These are phyloP conservation scores for Kwoniella bestiolae DNA, from an alignment of 768 basidiomycete genomes.

Conservation along the genomic window DNA sequence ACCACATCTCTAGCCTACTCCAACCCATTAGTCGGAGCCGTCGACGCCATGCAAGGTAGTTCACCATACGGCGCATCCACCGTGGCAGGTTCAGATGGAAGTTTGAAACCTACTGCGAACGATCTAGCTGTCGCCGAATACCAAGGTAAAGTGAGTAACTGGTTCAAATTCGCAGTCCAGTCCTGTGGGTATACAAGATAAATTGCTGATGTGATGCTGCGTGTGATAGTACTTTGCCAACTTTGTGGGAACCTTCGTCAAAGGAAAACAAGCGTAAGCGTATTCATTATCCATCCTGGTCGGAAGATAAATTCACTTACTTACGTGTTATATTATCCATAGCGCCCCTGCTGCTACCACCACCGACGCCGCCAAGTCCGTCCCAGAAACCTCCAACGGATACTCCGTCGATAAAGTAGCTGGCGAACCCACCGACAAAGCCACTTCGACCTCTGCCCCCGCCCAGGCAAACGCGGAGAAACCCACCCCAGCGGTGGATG, in stretches of 20 bases:
- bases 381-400: constrained; percentile 5
- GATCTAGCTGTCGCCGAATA: constrained; percentile 39
- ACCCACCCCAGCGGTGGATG: constrained; percentile 15
- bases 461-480: constrained; percentile 7
- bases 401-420: not conserved
- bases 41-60: constrained; percentile 59
- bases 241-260: constrained; percentile 40
- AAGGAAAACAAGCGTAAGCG: constrained; percentile 35
- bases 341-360: constrained; percentile 13
- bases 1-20: constrained; percentile 41
- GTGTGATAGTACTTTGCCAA: constrained; percentile 21
- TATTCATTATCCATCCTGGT: not conserved
- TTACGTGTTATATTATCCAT: not conserved
- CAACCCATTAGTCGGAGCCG: constrained; percentile 59
- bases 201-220: too few relatives aligned
- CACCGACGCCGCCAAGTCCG: constrained; percentile 4
- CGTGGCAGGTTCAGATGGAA: constrained; percentile 54
- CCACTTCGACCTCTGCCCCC: constrained; percentile 6
- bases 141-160: constrained; percentile 48
- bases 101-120: constrained; percentile 27
- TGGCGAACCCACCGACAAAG: not conserved
- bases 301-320: not conserved
- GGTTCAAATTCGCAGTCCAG: too few relatives aligned
- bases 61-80: constrained; percentile 75
- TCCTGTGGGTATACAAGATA: too few relatives aligned